Evolutionary conservation across 345 rosid genomes (phyloP).

Genomic region (Carallia brachiata): DNA sequence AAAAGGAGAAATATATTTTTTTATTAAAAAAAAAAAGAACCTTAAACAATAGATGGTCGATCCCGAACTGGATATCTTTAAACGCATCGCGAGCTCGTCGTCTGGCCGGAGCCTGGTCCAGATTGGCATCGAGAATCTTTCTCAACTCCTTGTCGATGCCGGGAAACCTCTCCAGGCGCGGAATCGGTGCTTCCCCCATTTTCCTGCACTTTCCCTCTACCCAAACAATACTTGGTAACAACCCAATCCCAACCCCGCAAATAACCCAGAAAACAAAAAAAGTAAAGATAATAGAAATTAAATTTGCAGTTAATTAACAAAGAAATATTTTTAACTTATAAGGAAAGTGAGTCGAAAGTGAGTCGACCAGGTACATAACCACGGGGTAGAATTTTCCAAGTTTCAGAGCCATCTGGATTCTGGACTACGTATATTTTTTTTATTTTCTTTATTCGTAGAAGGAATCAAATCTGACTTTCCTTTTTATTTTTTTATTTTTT

Average conservation of each 20-base stretch:
- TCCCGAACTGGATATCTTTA: conserved; percentile 60
- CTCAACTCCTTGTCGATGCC: conserved; percentile 55
- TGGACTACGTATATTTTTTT: background rate
- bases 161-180: conserved; percentile 31
- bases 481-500: background rate
- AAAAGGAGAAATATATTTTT: too few relatives aligned
- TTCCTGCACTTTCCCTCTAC: conserved; percentile 5
- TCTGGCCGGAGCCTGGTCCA: conserved; percentile 75
- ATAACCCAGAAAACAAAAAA: background rate
- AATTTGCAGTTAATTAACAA: too few relatives aligned
- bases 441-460: background rate
- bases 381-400: conserved; percentile 9
- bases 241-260: background rate
- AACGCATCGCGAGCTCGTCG: conserved; percentile 76
- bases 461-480: background rate
- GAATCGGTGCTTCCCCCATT: conserved; percentile 2
- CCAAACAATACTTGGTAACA: conserved; percentile 5
- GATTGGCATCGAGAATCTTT: conserved; percentile 50
- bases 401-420: background rate
- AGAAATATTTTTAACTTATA: too few relatives aligned
- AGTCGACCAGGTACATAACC: too few relatives aligned
- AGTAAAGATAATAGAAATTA: too few relatives aligned
- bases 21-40: conserved; percentile 24
- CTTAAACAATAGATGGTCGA: conserved; percentile 87
- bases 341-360: too few relatives aligned